Evolutionary conservation across 371 early-diverging fungal genomes (phyloP), one percentile per base, ranked within the genome.

Genomic region (Chytridium lagenaria): DNA sequence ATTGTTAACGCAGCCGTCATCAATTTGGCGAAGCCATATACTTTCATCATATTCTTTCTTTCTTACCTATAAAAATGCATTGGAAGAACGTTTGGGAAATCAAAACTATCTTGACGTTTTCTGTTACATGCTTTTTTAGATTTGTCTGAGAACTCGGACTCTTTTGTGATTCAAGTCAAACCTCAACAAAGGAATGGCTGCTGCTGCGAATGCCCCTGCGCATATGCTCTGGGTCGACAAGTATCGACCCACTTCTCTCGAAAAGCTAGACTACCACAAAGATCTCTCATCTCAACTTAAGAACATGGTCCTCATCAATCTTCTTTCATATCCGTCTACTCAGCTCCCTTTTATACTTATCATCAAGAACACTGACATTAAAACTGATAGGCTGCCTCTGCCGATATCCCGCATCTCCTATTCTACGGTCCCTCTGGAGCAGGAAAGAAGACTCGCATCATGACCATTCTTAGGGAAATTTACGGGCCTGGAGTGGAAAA

Each of bases 381-480:
- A n/a, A 23, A 10, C 23, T 39, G 12, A 67, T 59, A 94, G 95
- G 91, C 93, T 12, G 63, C 82, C 15, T 87, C 90, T 1, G 90
- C 87, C 10, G 95, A 97, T 78, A 88, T 99, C 68, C 99, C 99
- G 37, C 99, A 99, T 75, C 77, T 99, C 76, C 87, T 99, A 1
- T 89, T 99, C 40, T 96, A 96, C 85, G 99, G 99, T 0, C 96
- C 95, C 15, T 86, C 94, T 2, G 99, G 99, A 28, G 92, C 94
- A 1, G 99, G 99, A 15, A 99, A 99, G 85, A 97, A 96, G 80
- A 99, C 99, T 28, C 88, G 99, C 38, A 88, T 99, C 49, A 88
- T 89, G 49, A 92, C 93, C 67, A 85, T 93, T 0, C 88, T 95
- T 68, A 88, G 90, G 71, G 94, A 95, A 72, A 83, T 98, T 19